Evolutionary conservation across 106 monocot genomes (phyloP), one percentile per base, ranked within the genome.

Genomic region (Acorus calamus): DNA sequence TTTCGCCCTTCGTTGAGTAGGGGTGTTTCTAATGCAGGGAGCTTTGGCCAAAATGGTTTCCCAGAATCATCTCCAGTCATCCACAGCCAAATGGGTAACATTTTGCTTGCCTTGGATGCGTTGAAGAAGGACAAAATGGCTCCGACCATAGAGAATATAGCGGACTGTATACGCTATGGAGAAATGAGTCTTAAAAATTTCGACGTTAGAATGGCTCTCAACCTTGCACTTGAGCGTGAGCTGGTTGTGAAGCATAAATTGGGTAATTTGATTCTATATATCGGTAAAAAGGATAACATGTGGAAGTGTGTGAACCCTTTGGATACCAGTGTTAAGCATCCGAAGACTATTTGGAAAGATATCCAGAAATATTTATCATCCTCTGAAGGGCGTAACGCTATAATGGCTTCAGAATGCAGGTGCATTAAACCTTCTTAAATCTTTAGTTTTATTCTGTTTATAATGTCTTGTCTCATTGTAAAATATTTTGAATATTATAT

Each of bases 251-350:
- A 72, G 71, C 81, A 71, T 47, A 73, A 69, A 59, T 44, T 92
- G 66, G 86, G 49, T 48, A 77, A 66, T 44, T 55, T 64, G 9
- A 62, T 77, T 50, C 69, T 76, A 6, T 92, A 70, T 77, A 61
- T 79, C 56, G 66, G 52, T 10, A 92, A 76, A 64, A 71, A 68
- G 57, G 83, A 84, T 14, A 14, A 4, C 0, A 44, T 92, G 11
- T 92, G 91, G 91, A 77, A 69, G 44, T 92, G 91, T 60, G 69
- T 92, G 46, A 86, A 92, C 70, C 53, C 77, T 43, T 62, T 79
- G 78, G 79, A 84, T 75, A 50, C 2, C 49, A 78, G 69, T 61
- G 73, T 68, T 51, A 84, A 71, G 64, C 76, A 77, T 77, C 47
- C 76, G 3, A 73, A 78, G 61, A 66, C 64, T 52, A 74, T 48